Conservation (phyloP, 2,329 filamentous ascomycete species). For the Trematosphaeria pertusa region DNA sequence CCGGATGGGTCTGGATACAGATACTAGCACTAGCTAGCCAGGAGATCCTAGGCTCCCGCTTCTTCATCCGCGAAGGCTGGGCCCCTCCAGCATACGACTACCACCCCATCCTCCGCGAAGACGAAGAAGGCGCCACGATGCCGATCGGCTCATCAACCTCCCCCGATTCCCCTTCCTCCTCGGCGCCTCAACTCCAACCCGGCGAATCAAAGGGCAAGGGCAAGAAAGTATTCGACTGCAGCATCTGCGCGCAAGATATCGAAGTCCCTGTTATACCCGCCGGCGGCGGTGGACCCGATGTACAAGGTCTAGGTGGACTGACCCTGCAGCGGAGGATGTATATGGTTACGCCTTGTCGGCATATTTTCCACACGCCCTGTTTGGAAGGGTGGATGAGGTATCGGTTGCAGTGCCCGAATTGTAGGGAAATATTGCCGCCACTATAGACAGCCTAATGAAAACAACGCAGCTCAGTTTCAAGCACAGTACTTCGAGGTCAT, state of each 20-base stretch:
- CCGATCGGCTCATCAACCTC: slow-evolving; percentile 71
- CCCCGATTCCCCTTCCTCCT: slow-evolving; percentile 17
- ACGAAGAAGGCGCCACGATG: slow-evolving; percentile 77
- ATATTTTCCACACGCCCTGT: slow-evolving; percentile 93
- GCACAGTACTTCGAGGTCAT: too few relatives aligned
- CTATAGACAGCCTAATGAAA: too few relatives aligned
- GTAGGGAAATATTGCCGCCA: slow-evolving; percentile 85
- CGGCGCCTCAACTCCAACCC: slow-evolving; percentile 31
- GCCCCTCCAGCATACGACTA: slow-evolving; percentile 85
- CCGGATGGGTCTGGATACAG: slow-evolving; percentile 87
- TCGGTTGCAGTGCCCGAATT: slow-evolving; percentile 92
- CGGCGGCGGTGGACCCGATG: slow-evolving; percentile 40
- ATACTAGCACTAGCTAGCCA: slow-evolving; percentile 79
- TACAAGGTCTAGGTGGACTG: slow-evolving; percentile 57
- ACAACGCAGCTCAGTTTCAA: too few relatives aligned
- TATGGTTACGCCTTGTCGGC: slow-evolving; percentile 96
- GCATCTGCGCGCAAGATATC: slow-evolving; percentile 90
- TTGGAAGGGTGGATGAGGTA: slow-evolving; percentile 97
- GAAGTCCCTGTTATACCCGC: slow-evolving; percentile 82
- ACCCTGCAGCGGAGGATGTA: slow-evolving; percentile 83
- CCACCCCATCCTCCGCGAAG: slow-evolving; percentile 85
- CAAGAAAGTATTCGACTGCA: slow-evolving; percentile 80
- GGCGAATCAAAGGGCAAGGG: slow-evolving; percentile 60
- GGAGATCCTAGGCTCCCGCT: slow-evolving; percentile 85
- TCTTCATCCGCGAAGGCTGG: slow-evolving; percentile 76